Evolutionary conservation across 768 basidiomycete genomes (phyloP), one percentile per base, ranked within the genome.

Genomic region (Fibroporia radiculosa): DNA sequence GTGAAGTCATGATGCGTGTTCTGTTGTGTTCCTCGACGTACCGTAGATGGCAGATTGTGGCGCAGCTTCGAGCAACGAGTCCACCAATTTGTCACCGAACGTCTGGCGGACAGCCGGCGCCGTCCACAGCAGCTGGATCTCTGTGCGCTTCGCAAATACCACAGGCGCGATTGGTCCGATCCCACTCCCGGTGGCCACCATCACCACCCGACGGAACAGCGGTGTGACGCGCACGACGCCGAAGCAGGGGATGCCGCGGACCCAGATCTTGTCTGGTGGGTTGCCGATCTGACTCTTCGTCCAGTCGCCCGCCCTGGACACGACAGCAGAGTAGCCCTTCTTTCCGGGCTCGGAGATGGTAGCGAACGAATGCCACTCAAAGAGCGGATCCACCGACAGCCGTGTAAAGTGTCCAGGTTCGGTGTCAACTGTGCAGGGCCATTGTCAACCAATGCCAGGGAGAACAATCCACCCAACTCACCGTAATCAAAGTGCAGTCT

Each of bases 301-400:
- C 76, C 76, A 78, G 56, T 78, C 76, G 20, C 76, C 77, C 18
- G 76, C 76, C 38, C 62, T 67, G 29, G 71, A 53, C 2, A 53
- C 50, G 40, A 56, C 48, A 7, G 52, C 50, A 11, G 55, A 56
- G 48, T 49, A 56, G 16, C 56, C 59, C 26, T 47, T 45, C 25
- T 47, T 43, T 6, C 56, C 56, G 5, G 59, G 59, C 27, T 67
- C 67, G 3, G 74, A 63, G 8, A 78, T 65, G 3, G 74, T 74
- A 5, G 74, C 75, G 51, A 77, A 77, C 6, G 69, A 68, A 48
- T 77, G 75, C 74, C 75, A 77, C 59, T 78, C 75, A 36, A 67
- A 59, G 37, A 75, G 63, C 20, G 75, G 77, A 41, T 64, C 60
- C 35, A 68, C 65, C 1, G 60, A 57, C 51, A 61, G 51, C 39